phyloP scores from a whole-genome alignment of 805 yeast genomes.

The Wickerhamomyces chambardii region DNA sequence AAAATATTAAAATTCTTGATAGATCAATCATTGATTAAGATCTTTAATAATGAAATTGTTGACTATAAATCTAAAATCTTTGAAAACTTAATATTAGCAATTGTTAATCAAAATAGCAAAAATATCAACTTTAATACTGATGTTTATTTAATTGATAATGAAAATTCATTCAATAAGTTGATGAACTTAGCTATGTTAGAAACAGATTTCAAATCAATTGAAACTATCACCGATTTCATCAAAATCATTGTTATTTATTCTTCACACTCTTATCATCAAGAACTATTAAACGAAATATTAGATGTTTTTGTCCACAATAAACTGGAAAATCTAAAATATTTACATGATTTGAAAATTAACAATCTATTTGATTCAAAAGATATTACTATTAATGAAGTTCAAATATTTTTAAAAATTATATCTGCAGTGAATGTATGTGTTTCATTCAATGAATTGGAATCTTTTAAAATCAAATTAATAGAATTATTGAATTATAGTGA shows the following conservation, averaged over 20 bases:
- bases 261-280: constrained; percentile 29
- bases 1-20: no score
- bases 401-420: constrained; percentile 33
- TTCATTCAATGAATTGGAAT: constrained; percentile 11
- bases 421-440: constrained; percentile 41
- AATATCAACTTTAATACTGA: constrained; percentile 9
- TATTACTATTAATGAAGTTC: no score
- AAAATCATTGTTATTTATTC: constrained; percentile 25
- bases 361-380: not conserved
- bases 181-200: not conserved
- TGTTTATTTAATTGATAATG: constrained; percentile 7
- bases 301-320: constrained; percentile 22
- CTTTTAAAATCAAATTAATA: constrained; percentile 7
- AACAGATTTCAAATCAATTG: constrained; percentile 4
- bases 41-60: not conserved
- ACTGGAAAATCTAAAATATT: no score
- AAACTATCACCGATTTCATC: constrained; percentile 21
- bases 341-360: no score
- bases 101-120: not conserved
- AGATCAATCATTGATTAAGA: no score
- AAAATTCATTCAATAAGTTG: no score
- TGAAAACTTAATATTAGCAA: not conserved
- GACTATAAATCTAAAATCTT: not conserved
- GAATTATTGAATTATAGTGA: constrained; percentile 6
- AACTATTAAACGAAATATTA: constrained; percentile 28